Conservation (phyloP, 2,329 filamentous ascomycete species). For the Botrytis fabae region DNA sequence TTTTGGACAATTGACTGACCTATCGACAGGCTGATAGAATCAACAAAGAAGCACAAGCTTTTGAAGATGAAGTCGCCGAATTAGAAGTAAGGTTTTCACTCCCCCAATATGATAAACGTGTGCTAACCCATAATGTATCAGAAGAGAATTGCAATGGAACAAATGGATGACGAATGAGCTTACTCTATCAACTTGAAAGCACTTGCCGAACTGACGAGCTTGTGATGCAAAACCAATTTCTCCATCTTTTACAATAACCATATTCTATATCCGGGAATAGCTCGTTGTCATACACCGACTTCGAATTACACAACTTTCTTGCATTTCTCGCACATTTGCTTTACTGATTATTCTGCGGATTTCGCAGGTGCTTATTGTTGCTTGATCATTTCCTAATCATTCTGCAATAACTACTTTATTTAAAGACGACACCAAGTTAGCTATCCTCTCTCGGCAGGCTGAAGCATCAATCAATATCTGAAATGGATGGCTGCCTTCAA, state of each 20-base stretch:
- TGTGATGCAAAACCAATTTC: neutral
- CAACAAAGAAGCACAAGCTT: conserved; percentile 16
- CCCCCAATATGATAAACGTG: neutral
- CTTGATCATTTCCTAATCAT: neutral
- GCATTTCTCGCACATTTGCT: neutral
- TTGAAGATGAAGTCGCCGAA: conserved; percentile 25
- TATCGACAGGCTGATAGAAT: conserved; percentile 14
- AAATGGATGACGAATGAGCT: neutral
- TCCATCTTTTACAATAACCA: neutral
- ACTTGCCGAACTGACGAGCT: neutral
- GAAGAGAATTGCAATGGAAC: conserved; percentile 1
- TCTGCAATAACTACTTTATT: neutral
- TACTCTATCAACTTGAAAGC: too few relatives aligned
- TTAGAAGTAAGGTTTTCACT: conserved; percentile 22
- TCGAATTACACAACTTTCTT: neutral
- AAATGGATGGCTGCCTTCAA: neutral
- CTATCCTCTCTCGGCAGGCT: neutral
- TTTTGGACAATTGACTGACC: neutral
- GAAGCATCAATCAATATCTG: neutral
- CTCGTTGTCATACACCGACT: neutral
- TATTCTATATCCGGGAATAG: neutral
- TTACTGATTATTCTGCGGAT: neutral
- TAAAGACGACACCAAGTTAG: neutral
- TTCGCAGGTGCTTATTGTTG: neutral
- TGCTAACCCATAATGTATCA: conserved; percentile 1